Percentiles rank a stretch among this genome's conserved stretches.
Evolutionary conservation across 1,284 basidiomycete species (phyloP).

Genomic region (Pascua sp.): DNA sequence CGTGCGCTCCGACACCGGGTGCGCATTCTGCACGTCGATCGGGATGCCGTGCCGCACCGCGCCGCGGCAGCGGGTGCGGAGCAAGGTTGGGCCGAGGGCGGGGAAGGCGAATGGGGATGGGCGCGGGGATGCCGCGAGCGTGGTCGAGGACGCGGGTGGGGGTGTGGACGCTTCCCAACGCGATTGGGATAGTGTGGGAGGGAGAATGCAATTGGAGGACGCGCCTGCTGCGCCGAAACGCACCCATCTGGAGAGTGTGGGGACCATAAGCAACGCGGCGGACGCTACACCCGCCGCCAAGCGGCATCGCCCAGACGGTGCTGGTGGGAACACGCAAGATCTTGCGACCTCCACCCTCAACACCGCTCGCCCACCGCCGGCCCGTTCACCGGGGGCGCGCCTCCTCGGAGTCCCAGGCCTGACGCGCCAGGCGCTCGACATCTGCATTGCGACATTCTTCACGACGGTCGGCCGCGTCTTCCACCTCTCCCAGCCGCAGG

Average conservation of each 20-base stretch:
- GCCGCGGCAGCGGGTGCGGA: constrained; percentile 4
- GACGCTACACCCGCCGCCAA: not conserved
- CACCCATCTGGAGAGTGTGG: not conserved
- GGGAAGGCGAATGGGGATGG: not conserved
- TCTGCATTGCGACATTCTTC: constrained; percentile 10
- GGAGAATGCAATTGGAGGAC: not conserved
- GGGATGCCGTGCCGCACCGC: constrained; percentile 6
- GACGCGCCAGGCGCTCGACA: constrained; percentile 6
- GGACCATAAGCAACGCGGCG: not conserved
- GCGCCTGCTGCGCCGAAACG: not conserved
- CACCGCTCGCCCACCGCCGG: not conserved
- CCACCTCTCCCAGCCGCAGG: not conserved
- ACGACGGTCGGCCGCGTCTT: constrained; percentile 7
- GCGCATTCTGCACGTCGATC: constrained; percentile 10
- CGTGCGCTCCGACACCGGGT: not conserved
- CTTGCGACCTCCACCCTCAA: not conserved
- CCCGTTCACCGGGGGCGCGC: not conserved
- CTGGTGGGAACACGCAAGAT: not conserved
- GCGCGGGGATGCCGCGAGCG: not conserved
- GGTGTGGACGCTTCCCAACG: not conserved
- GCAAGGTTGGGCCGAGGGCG: constrained; percentile 2
- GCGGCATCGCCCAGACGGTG: not conserved
- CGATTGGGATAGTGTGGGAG: not conserved
- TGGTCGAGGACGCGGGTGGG: not conserved
- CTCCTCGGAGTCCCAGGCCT: constrained; percentile 9